A percentile compares a stretch with the other conserved stretches of the same genome.
Conservation (phyloP, 169 alveolate species). For the Cryptosporidium parvum region DNA sequence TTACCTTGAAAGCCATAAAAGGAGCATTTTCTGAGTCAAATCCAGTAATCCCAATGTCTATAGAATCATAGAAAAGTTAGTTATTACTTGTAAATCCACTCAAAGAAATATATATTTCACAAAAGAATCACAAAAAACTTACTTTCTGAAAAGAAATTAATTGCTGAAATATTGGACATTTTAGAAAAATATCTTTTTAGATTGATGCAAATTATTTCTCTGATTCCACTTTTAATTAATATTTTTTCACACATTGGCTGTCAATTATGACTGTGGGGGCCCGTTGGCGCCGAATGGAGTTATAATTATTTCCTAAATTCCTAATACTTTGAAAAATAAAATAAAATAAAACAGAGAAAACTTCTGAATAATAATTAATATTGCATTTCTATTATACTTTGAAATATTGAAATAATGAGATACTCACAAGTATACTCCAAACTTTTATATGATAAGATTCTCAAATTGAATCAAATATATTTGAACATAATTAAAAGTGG, state of each 20-base stretch:
- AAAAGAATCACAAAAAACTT: not conserved
- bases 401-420: not conserved
- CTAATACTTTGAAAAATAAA: not conserved
- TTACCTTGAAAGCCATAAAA: constrained; percentile 63
- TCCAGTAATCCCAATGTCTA: constrained; percentile 72
- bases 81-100: not conserved
- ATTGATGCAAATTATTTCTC: not conserved
- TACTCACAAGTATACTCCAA: not conserved
- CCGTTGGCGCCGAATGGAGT: constrained; percentile 7
- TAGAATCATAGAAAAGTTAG: not conserved
- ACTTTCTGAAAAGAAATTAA: constrained; percentile 70
- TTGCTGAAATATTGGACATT: constrained; percentile 53
- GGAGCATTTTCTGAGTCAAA: constrained; percentile 73
- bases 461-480: constrained; percentile 1
- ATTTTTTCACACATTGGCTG: not conserved
- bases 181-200: not conserved
- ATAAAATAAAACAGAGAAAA: not conserved
- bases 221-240: not conserved
- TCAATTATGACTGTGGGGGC: constrained; percentile 60
- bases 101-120: not conserved
- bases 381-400: not conserved
- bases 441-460: not conserved
- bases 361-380: too few species aligned
- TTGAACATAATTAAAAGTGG: not conserved
- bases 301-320: constrained; percentile 14